These are phyloP conservation scores for Scutellaria baicalensis DNA, from an alignment of 257 asterid genomes.

Conservation along the genomic window DNA sequence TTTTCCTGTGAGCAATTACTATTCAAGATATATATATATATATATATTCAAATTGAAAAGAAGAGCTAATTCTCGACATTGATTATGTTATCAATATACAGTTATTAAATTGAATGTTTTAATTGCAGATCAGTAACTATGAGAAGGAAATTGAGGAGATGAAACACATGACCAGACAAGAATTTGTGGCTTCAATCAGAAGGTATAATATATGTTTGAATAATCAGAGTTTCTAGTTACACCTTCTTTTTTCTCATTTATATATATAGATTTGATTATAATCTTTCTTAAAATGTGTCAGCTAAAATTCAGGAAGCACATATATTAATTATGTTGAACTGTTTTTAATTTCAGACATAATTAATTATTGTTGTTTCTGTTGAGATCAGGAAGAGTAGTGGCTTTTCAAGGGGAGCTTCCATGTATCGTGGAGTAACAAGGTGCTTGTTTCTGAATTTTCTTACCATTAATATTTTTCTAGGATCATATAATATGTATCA, in stretches of 20 bases:
- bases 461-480: no score
- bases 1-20: slow-evolving; percentile 47
- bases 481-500: no score
- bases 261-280: neutral
- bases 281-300: slow-evolving; percentile 7
- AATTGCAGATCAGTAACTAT: slow-evolving; percentile 65
- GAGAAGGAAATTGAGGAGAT: slow-evolving; percentile 91
- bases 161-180: slow-evolving; percentile 95
- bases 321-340: no score
- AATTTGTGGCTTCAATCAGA: slow-evolving; percentile 89
- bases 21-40: neutral
- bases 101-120: neutral
- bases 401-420: slow-evolving; percentile 91
- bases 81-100: neutral
- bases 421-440: slow-evolving; percentile 93
- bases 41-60: neutral
- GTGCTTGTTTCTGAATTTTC: slow-evolving; percentile 16
- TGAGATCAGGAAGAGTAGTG: slow-evolving; percentile 70
- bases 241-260: neutral
- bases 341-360: neutral
- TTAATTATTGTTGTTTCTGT: neutral
- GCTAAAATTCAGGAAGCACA: neutral
- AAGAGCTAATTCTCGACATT: neutral
- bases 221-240: neutral
- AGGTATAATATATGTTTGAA: slow-evolving; percentile 30